Evolutionary conservation across 2,329 filamentous ascomycete genomes (phyloP).

Genomic region (Curvularia verruculosa): DNA sequence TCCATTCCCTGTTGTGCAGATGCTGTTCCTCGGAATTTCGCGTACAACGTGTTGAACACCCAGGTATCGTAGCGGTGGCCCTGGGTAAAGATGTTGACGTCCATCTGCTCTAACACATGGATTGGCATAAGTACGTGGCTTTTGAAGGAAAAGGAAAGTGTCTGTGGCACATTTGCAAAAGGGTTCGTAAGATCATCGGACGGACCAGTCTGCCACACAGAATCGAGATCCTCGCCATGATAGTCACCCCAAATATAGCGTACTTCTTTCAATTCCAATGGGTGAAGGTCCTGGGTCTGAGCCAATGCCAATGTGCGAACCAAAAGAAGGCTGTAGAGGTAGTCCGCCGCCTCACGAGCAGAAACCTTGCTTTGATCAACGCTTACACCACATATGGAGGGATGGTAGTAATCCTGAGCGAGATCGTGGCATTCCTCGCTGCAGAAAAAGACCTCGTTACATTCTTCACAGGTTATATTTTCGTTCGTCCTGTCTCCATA

Average conservation of each 20-base stretch:
- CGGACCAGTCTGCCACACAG: constrained; percentile 25
- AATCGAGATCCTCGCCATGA: constrained; percentile 37
- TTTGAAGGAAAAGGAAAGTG: constrained; percentile 78
- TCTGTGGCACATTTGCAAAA: constrained; percentile 54
- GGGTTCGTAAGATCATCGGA: constrained; percentile 21
- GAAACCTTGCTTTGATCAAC: constrained; percentile 63
- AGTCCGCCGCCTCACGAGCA: constrained; percentile 63
- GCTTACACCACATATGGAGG: constrained; percentile 61
- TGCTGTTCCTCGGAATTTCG: constrained; percentile 89
- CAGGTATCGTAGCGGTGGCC: constrained; percentile 70
- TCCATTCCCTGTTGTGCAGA: constrained; percentile 75
- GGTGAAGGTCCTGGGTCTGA: constrained; percentile 63
- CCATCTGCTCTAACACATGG: constrained; percentile 83
- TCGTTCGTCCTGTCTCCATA: constrained; percentile 12
- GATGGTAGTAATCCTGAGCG: constrained; percentile 64
- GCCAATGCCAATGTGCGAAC: constrained; percentile 66
- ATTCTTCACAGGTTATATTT: constrained; percentile 59
- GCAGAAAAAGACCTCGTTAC: constrained; percentile 67
- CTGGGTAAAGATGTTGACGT: constrained; percentile 72
- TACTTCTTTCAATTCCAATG: constrained; percentile 64
- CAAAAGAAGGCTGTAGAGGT: constrained; percentile 65
- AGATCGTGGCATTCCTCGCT: constrained; percentile 61
- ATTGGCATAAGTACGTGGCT: constrained; percentile 76
- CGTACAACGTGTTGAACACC: constrained; percentile 89
- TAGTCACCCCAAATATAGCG: constrained; percentile 73